A percentile compares a stretch with the other conserved stretches of the same genome.
Evolutionary conservation across 1,139 yeast genomes (phyloP).

Genomic region (Geotrichum aggregatum): DNA sequence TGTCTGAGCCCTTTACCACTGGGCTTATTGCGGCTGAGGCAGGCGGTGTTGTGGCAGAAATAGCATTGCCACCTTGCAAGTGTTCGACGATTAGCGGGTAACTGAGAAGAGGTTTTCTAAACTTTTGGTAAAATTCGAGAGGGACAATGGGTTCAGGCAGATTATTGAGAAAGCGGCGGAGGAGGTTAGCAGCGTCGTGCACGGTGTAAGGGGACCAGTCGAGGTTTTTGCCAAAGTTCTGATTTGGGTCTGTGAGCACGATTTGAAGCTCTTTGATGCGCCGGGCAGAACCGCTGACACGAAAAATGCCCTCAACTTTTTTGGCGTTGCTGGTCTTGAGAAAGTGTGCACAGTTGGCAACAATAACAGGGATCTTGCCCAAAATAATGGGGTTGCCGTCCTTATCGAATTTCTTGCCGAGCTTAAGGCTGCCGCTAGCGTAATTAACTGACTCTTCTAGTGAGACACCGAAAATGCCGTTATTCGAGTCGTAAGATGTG

Average conservation of each 20-base stretch:
- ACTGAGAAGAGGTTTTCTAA: slow-evolving; percentile 69
- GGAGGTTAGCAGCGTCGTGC: slow-evolving; percentile 91
- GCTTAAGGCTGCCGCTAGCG: slow-evolving; percentile 72
- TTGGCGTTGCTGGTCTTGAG: slow-evolving; percentile 58
- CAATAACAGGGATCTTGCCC: slow-evolving; percentile 79
- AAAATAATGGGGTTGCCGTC: slow-evolving; percentile 37
- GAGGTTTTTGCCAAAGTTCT: slow-evolving; percentile 71
- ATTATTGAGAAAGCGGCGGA: slow-evolving; percentile 79
- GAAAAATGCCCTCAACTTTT: slow-evolving; percentile 78
- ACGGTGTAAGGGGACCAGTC: slow-evolving; percentile 92
- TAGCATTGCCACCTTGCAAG: slow-evolving; percentile 41
- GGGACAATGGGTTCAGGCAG: slow-evolving; percentile 93
- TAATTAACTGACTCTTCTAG: slow-evolving; percentile 64
- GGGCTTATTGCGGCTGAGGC: slow-evolving; percentile 20
- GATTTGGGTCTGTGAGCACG: slow-evolving; percentile 80
- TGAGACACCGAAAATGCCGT: slow-evolving; percentile 77
- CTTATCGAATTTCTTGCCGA: slow-evolving; percentile 49
- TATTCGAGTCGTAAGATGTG: background rate
- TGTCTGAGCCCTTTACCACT: slow-evolving; percentile 15
- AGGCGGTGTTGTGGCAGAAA: slow-evolving; percentile 24
- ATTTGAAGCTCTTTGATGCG: slow-evolving; percentile 82
- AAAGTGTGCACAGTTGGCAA: slow-evolving; percentile 89
- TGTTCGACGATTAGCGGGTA: slow-evolving; percentile 59
- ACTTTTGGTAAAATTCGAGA: slow-evolving; percentile 65
- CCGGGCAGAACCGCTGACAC: slow-evolving; percentile 92